A percentile compares a stretch with the other conserved stretches of the same genome.
These are phyloP conservation scores for Penicillium polonicum DNA, from an alignment of 2,329 filamentous ascomycete genomes.

Conservation along the genomic window DNA sequence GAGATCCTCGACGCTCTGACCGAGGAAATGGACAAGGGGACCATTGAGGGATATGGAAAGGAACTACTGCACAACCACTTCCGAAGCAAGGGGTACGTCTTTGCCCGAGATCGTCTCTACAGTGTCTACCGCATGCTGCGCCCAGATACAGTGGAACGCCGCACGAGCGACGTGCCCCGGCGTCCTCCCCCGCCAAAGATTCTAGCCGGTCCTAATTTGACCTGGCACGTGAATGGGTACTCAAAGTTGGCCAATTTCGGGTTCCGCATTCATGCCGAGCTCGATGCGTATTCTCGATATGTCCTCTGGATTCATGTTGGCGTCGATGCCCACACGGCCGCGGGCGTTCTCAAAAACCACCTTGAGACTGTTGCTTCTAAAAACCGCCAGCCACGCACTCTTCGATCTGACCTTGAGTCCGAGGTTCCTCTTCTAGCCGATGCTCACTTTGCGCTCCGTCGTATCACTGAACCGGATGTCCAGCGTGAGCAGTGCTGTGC, in stretches of 20 bases:
- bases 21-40: conserved; percentile 11
- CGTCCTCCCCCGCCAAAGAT: conserved; percentile 11
- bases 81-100: conserved; percentile 11
- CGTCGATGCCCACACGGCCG: conserved; percentile 9
- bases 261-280: conserved; percentile 25
- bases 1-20: conserved; percentile 6
- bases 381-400: conserved; percentile 9
- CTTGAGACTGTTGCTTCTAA: conserved; percentile 7
- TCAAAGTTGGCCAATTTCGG: conserved; percentile 20
- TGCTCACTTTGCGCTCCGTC: conserved; percentile 9
- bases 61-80: conserved; percentile 15
- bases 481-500: conserved; percentile 8
- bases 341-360: conserved; percentile 22
- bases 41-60: conserved; percentile 15
- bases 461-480: conserved; percentile 2
- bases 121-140: conserved; percentile 11
- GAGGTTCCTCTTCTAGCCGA: conserved; percentile 10
- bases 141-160: conserved; percentile 7
- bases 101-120: conserved; percentile 17
- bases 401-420: conserved; percentile 11
- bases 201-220: conserved; percentile 20
- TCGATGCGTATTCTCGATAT: conserved; percentile 23
- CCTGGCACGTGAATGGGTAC: conserved; percentile 24
- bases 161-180: conserved; percentile 8
- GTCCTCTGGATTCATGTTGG: conserved; percentile 24